Evolutionary conservation across 306 rosid genomes (phyloP).

Genomic region (Cucurbita maxima): DNA sequence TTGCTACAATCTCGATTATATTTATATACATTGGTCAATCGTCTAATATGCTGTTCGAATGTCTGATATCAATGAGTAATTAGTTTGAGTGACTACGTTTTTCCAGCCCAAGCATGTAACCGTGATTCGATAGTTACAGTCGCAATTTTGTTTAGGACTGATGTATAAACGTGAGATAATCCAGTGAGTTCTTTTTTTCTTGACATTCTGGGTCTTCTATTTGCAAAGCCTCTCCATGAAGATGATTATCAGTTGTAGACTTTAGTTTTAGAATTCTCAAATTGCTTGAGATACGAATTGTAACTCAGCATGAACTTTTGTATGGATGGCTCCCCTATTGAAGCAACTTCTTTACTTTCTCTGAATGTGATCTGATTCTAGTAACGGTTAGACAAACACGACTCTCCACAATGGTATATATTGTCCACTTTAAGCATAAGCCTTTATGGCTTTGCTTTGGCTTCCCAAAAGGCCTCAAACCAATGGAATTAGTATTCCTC

Average conservation of each 20-base stretch:
- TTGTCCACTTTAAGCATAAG: too few species aligned
- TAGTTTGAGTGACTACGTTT: background rate
- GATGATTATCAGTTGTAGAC: background rate
- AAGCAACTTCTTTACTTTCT: background rate
- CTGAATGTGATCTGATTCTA: background rate
- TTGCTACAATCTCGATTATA: background rate
- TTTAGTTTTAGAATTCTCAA: background rate
- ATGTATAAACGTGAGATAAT: background rate
- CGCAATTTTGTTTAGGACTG: background rate
- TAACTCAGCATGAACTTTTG: background rate
- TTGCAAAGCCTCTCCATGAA: background rate
- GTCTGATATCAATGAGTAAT: background rate
- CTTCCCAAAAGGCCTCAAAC: too few species aligned
- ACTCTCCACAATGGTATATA: too few species aligned
- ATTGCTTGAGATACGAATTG: background rate
- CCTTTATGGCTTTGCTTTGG: too few species aligned
- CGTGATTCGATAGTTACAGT: background rate
- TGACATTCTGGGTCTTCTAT: background rate
- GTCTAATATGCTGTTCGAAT: background rate
- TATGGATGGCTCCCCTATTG: background rate
- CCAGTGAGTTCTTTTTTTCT: background rate
- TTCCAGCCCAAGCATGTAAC: background rate
- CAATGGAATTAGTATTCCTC: too few species aligned
- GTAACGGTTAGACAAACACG: too few species aligned
- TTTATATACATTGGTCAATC: background rate